A percentile compares a stretch with the other conserved stretches of the same genome.
Evolutionary conservation across 345 rosid species (phyloP).

Genomic region (Arabis alpina): DNA sequence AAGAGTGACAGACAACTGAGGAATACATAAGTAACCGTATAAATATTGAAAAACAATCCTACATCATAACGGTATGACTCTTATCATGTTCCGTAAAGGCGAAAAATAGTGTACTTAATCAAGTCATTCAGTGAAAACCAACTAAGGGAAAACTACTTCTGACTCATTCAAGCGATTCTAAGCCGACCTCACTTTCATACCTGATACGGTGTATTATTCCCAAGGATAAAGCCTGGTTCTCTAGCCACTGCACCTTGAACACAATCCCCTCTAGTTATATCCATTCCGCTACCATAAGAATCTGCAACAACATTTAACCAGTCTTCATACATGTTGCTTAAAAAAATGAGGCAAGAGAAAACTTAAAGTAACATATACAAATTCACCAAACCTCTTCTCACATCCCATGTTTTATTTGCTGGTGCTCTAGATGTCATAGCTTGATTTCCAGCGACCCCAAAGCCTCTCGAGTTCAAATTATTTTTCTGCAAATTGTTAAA

Average conservation of each 20-base stretch:
- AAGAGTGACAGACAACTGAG: slow-evolving; percentile 19
- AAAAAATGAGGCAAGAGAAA: slow-evolving; percentile 7
- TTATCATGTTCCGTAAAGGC: slow-evolving; percentile 14
- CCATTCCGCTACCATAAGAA: slow-evolving; percentile 42
- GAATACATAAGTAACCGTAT: background rate
- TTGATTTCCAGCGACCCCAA: slow-evolving; percentile 37
- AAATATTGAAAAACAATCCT: slow-evolving; percentile 25
- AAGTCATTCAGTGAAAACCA: slow-evolving; percentile 5
- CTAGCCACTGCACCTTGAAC: slow-evolving; percentile 39
- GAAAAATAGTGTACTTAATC: background rate
- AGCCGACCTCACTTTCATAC: slow-evolving; percentile 29
- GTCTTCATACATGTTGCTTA: slow-evolving; percentile 11
- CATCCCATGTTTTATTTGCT: slow-evolving; percentile 33
- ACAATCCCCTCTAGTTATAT: slow-evolving; percentile 31
- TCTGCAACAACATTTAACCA: slow-evolving; percentile 42
- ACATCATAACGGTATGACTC: slow-evolving; percentile 3
- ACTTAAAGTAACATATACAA: background rate
- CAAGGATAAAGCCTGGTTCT: slow-evolving; percentile 23
- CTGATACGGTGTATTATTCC: slow-evolving; percentile 47
- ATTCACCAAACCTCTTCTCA: slow-evolving; percentile 44
- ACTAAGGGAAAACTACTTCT: background rate
- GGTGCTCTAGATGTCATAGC: slow-evolving; percentile 47
- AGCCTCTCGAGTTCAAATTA: slow-evolving; percentile 38
- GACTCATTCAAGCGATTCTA: background rate
- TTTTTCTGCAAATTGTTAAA: slow-evolving; percentile 53